Evolutionary conservation across 495 filamentous ascomycete species (phyloP).

Genomic region (Annulohypoxylon bovei): DNA sequence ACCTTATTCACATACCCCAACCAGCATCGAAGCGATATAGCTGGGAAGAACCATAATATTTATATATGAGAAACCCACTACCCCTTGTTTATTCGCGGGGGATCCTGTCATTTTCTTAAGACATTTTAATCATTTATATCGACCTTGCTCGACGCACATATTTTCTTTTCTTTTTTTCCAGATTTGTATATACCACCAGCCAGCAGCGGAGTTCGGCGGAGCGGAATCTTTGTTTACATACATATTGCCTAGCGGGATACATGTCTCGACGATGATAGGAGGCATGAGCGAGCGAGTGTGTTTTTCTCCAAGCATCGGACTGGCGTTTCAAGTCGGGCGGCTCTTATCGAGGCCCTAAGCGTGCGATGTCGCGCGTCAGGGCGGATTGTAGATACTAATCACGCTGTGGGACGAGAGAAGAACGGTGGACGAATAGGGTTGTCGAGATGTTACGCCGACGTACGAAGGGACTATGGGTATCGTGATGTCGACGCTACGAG

Average conservation of each 20-base stretch:
- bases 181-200: slow-evolving; percentile 17
- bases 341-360: background rate
- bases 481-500: slow-evolving; percentile 9
- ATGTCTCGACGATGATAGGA: slow-evolving; percentile 19
- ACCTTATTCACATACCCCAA: slow-evolving; percentile 62
- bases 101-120: background rate
- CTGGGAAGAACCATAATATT: slow-evolving; percentile 58
- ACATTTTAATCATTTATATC: slow-evolving; percentile 21
- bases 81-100: background rate
- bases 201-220: slow-evolving; percentile 43
- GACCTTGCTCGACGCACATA: slow-evolving; percentile 34
- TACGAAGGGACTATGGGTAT: background rate
- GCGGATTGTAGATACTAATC: slow-evolving; percentile 5
- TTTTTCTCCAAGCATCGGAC: slow-evolving; percentile 22
- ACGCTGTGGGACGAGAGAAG: background rate
- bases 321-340: slow-evolving; percentile 23
- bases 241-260: background rate
- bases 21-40: slow-evolving; percentile 61
- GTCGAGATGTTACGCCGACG: background rate
- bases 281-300: background rate
- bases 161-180: slow-evolving; percentile 18
- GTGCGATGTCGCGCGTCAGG: background rate
- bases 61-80: too few species aligned
- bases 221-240: slow-evolving; percentile 26
- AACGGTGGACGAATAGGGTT: background rate